Conservation (phyloP, 106 monocot genomes). For the Phalaenopsis equestris region DNA sequence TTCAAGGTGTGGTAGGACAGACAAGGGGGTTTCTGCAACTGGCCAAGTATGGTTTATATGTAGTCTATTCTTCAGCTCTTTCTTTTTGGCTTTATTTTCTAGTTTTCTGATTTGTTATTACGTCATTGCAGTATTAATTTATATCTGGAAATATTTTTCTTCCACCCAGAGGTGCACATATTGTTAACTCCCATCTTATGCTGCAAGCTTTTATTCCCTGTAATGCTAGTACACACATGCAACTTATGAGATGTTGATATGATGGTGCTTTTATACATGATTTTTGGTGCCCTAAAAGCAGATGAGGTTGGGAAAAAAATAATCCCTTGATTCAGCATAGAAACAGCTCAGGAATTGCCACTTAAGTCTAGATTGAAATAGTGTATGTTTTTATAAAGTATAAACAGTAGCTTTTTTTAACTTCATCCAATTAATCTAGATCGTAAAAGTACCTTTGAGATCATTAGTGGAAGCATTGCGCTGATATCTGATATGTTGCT, state of each 20-base stretch:
- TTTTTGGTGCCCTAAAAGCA: background rate
- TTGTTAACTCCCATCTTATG: background rate
- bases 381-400: no score
- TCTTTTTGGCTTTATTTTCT: background rate
- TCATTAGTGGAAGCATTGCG: background rate
- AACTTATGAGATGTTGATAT: background rate
- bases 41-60: constrained; percentile 52
- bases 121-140: background rate
- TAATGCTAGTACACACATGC: background rate
- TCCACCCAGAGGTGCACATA: background rate
- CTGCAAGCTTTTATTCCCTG: background rate
- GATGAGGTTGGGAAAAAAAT: background rate
- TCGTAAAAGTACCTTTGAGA: background rate
- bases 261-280: background rate
- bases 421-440: background rate
- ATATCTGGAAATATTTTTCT: background rate
- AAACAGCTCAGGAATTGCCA: background rate
- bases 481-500: background rate
- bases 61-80: background rate
- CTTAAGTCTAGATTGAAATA: background rate
- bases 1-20: constrained; percentile 95
- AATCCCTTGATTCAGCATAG: background rate
- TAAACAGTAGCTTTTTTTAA: no score
- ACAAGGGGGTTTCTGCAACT: constrained; percentile 92
- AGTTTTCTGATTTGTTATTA: background rate